Percentiles rank a stretch among this genome's conserved stretches.
These are phyloP conservation scores for Toxoplasma gondii DNA, from an alignment of 169 alveolate genomes.

Conservation along the genomic window DNA sequence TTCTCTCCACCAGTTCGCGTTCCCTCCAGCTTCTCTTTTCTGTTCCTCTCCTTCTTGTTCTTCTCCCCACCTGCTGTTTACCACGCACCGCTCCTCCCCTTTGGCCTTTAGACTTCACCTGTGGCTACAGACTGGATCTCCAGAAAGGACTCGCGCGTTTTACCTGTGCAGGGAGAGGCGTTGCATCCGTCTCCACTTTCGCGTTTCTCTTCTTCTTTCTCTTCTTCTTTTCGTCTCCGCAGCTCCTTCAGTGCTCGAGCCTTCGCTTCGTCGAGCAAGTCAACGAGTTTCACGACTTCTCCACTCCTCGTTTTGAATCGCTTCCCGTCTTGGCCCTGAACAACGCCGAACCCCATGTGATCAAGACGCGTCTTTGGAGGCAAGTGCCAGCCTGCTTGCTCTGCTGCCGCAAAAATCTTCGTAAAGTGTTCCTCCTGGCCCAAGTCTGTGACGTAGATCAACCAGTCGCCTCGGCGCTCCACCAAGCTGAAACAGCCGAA, in stretches of 20 bases:
- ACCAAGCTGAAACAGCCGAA: conserved; percentile 75
- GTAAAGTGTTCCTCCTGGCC: conserved; percentile 96
- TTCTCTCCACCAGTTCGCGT: no score
- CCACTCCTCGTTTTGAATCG: conserved; percentile 95
- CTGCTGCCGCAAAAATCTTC: conserved; percentile 94
- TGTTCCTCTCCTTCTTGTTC: no score
- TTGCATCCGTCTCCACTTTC: not conserved
- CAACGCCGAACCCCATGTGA: conserved; percentile 98
- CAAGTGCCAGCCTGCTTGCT: conserved; percentile 84
- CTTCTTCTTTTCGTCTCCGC: conserved; percentile 58
- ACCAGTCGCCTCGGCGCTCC: conserved; percentile 85
- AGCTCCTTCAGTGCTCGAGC: conserved; percentile 93
- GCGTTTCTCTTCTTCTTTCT: conserved; percentile 44
- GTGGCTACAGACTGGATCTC: no score
- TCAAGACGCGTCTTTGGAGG: conserved; percentile 87
- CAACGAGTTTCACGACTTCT: conserved; percentile 90
- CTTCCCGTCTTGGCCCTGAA: conserved; percentile 93
- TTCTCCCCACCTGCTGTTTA: no score
- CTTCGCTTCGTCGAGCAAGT: conserved; percentile 96
- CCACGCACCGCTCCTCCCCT: no score
- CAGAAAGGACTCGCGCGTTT: no score
- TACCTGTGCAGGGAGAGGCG: not conserved
- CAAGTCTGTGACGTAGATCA: conserved; percentile 94
- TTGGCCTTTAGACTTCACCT: no score
- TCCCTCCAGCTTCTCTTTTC: no score